Conservation (phyloP, 2,329 filamentous ascomycete genomes). For the Fusarium hostae region DNA sequence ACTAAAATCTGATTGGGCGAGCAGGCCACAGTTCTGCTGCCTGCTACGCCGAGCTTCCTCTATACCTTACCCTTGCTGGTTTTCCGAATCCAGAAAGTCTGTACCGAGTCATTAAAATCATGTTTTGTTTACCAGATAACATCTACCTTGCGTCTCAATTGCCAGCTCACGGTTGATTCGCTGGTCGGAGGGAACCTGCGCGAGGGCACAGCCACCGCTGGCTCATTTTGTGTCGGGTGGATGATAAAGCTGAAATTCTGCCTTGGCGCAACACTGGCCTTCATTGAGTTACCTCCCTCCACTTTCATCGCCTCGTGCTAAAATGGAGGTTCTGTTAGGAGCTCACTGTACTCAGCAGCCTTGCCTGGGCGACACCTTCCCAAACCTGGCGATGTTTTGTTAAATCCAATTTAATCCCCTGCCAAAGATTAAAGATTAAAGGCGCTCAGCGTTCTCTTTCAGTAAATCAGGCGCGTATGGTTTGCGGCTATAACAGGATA, state of each 20-base stretch:
- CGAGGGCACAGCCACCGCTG: not conserved
- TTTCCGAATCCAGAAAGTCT: rapidly evolving
- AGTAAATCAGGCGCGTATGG: too few species aligned
- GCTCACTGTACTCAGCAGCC: too few species aligned
- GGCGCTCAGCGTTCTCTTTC: too few species aligned
- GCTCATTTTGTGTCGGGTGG: not conserved
- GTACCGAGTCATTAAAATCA: not conserved
- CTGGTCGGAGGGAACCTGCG: not conserved
- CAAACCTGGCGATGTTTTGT: too few species aligned
- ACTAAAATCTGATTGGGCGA: constrained; percentile 3
- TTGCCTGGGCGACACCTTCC: too few species aligned
- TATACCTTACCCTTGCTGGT: rapidly evolving
- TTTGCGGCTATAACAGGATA: too few species aligned
- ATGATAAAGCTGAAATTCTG: not conserved
- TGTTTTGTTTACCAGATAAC: not conserved
- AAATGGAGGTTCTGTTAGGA: too few species aligned
- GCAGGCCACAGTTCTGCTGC: constrained; percentile 7
- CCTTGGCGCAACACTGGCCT: not conserved
- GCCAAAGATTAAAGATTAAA: too few species aligned
- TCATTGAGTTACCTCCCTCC: too few species aligned
- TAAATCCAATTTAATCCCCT: too few species aligned
- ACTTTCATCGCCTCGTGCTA: too few species aligned
- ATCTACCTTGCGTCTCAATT: not conserved
- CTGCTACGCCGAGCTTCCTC: constrained; percentile 1
- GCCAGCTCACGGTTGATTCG: not conserved